Conservation (phyloP, 352 stramenopile genomes). For the Halophytophthora polymorphica region DNA sequence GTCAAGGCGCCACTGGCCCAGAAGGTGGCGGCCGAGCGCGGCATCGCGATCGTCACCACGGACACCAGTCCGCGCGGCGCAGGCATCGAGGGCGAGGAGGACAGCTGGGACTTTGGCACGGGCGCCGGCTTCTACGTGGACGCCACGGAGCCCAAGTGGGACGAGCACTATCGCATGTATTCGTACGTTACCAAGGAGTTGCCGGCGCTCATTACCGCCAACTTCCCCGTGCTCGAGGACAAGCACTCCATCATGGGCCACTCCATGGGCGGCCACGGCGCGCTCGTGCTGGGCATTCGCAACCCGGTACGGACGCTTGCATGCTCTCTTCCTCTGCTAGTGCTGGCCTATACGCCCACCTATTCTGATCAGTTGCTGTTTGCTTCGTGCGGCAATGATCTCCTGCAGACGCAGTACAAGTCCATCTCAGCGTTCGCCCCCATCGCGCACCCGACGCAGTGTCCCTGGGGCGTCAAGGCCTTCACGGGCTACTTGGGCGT, state of each 20-base stretch:
- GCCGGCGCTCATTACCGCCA: conserved; percentile 79
- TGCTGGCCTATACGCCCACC: background rate
- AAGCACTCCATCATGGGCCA: conserved; percentile 93
- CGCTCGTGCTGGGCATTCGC: conserved; percentile 93
- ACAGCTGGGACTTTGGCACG: conserved; percentile 96
- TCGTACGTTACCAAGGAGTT: conserved; percentile 96
- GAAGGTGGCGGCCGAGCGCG: conserved; percentile 82
- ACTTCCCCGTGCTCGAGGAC: conserved; percentile 86
- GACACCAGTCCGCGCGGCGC: conserved; percentile 95
- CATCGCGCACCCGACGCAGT: conserved; percentile 95
- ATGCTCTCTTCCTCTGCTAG: too few relatives aligned
- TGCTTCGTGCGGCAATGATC: background rate
- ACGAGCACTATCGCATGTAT: conserved; percentile 97
- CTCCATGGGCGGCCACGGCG: conserved; percentile 97
- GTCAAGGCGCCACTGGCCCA: conserved; percentile 93
- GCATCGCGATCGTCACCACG: conserved; percentile 93
- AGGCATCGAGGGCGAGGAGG: conserved; percentile 91
- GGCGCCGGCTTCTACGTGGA: conserved; percentile 98
- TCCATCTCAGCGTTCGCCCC: conserved; percentile 96
- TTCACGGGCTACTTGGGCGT: conserved; percentile 96
- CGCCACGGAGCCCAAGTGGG: conserved; percentile 92
- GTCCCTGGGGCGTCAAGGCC: conserved; percentile 98
- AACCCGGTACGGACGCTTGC: conserved; percentile 48
- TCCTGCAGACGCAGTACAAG: conserved; percentile 69
- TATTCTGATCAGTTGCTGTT: background rate